Evolutionary conservation across 495 filamentous ascomycete species (phyloP).

Genomic region (Viridothelium virens): DNA sequence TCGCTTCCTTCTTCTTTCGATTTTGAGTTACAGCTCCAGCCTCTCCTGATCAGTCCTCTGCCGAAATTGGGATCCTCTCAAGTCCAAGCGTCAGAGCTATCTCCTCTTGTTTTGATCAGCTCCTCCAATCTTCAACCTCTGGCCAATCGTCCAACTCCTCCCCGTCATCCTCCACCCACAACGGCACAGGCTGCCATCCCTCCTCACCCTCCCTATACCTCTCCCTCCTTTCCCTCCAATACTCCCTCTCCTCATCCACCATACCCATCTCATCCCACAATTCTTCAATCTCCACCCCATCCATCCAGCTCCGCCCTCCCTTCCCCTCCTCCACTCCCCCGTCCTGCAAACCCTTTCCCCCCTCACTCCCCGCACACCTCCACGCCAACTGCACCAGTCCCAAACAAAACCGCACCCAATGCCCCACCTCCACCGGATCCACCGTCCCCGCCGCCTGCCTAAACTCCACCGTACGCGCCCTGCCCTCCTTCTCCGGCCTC

Average conservation of each 20-base stretch:
- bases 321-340: too few relatives aligned
- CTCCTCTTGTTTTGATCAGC: neutral
- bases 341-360: neutral
- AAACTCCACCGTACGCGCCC: slow-evolving; percentile 4
- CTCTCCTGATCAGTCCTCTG: too few relatives aligned
- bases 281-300: slow-evolving; percentile 15
- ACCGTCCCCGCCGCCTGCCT: neutral
- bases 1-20: too few relatives aligned
- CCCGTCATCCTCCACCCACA: neutral
- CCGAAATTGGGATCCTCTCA: too few relatives aligned
- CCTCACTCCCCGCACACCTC: slow-evolving; percentile 9
- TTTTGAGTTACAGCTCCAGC: too few relatives aligned
- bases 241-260: slow-evolving; percentile 14
- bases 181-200: neutral
- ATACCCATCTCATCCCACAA: slow-evolving; percentile 18
- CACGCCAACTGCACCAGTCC: slow-evolving; percentile 11
- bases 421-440: neutral
- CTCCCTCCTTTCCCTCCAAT: slow-evolving; percentile 4
- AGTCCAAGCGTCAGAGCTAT: neutral
- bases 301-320: slow-evolving; percentile 13
- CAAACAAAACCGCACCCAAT: slow-evolving; percentile 12
- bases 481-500: neutral
- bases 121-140: neutral
- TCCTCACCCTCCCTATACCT: neutral
- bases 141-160: neutral